Conservation (phyloP, 257 asterid species). For the Przewalskia tangutica region DNA sequence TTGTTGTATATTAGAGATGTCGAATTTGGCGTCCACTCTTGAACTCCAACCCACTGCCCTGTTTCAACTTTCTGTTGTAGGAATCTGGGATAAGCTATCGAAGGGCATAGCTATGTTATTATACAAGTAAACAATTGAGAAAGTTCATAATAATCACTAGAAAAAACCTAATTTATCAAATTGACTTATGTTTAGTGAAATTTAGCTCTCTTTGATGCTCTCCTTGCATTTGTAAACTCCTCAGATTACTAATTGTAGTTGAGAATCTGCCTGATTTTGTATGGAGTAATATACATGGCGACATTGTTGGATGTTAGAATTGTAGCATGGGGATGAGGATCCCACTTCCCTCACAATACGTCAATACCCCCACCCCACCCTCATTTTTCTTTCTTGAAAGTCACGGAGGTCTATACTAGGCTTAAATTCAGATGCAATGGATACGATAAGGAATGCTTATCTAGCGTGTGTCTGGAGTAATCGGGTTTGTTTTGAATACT, state of each 20-base stretch:
- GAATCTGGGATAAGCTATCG: not conserved
- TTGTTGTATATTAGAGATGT: not conserved
- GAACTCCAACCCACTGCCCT: not conserved
- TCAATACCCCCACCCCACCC: no score
- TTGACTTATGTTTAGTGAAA: not conserved
- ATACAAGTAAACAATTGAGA: not conserved
- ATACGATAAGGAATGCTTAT: no score
- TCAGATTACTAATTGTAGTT: not conserved
- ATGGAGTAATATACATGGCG: not conserved
- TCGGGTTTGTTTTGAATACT: no score
- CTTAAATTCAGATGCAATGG: no score
- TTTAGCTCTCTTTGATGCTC: not conserved
- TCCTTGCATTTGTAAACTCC: not conserved
- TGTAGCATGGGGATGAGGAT: no score
- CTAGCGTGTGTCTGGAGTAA: no score
- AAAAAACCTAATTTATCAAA: not conserved
- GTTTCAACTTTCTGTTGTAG: not conserved
- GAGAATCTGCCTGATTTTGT: not conserved
- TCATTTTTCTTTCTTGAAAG: no score
- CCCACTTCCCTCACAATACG: no score
- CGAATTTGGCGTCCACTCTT: not conserved
- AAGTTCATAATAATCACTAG: not conserved
- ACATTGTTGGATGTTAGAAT: not conserved
- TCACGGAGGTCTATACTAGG: no score
- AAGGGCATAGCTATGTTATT: not conserved